Base-by-base conservation (phyloP, 305 asterid species). In the Rubia balearica region DNA sequence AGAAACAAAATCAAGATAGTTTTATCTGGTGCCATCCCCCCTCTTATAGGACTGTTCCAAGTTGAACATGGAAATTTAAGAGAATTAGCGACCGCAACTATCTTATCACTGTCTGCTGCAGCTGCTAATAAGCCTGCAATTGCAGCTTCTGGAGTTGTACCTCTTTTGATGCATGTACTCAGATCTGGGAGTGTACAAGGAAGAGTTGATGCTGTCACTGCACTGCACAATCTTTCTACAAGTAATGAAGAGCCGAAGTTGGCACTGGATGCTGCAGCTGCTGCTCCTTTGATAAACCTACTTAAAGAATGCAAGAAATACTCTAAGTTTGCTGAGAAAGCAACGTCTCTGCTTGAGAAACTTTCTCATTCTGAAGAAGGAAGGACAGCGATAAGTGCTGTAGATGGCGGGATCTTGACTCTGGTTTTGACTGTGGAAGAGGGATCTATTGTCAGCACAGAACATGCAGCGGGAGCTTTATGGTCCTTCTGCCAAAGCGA, bases 31-130 rank as follows among this genome's bases (percentile, higher is more conserved):
- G 96, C 91, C 33, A 75, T 92, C 71, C 86, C 92, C 33, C 91
- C 91, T 67, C 96, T 92, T 6, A 83, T 90, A 73, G 92, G 89
- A 67, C 90, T 92, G 70, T 94, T 92, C 81, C 83, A 83, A 77
- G 75, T 79, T 59, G 90, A 81, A 76, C 76, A 73, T n/a, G 84
- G 81, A 79, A 87, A 85, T 75, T 76, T 90, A 46, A 79, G 87
- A 78, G 98, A 90, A 82, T 78, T 90, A 74, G 91, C 98, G 27
- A 87, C 95, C 21, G 98, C 98, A n/a, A 87, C 97, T 46, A 78
- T 90, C 60, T 75, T 92, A 73, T 87, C 96, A 19, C 46, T 92
- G 69, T 92, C 98, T 22, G 87, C 96, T 41, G 89, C 82, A 65
- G 81, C 87, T 67, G 71, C 90, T 65, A 90, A 90, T 75, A 90